A percentile compares a stretch with the other conserved stretches of the same genome.
These are phyloP conservation scores for Ascochyta pisi DNA, from an alignment of 2,329 filamentous ascomycete genomes.

Conservation along the genomic window DNA sequence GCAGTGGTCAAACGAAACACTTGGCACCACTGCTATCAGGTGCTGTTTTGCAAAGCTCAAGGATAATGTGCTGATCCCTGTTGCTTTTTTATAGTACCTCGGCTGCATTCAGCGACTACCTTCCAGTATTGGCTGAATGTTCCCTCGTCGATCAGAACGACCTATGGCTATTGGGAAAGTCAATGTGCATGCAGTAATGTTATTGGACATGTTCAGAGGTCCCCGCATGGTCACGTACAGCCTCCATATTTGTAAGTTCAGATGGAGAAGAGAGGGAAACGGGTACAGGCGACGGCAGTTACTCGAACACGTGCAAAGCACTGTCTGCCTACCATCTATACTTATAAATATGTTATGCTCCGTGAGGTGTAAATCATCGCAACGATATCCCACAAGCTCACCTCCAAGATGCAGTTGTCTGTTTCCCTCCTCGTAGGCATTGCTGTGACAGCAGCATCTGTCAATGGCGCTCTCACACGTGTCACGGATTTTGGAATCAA, in stretches of 20 bases:
- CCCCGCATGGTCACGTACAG: background rate
- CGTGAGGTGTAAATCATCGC: too few relatives aligned
- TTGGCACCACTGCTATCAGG: too few relatives aligned
- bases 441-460: slow-evolving; percentile 12
- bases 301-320: background rate
- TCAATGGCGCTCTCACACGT: slow-evolving; percentile 32
- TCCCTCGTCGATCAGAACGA: background rate
- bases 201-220: background rate
- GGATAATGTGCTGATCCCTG: slow-evolving; percentile 6
- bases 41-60: background rate
- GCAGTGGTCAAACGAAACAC: too few relatives aligned
- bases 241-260: background rate
- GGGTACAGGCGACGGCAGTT: slow-evolving; percentile 4
- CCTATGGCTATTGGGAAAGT: background rate
- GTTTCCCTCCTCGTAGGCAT: slow-evolving; percentile 4
- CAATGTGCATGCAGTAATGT: background rate
- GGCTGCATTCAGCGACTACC: background rate
- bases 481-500: slow-evolving; percentile 53
- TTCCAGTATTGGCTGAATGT: background rate
- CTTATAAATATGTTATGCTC: background rate
- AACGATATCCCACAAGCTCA: background rate
- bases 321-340: too few relatives aligned
- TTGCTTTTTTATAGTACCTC: background rate
- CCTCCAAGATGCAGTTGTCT: slow-evolving; percentile 13
- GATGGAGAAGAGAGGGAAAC: background rate